phyloP scores from a whole-genome alignment of 768 basidiomycete species.

The Termitomyces sp. region DNA sequence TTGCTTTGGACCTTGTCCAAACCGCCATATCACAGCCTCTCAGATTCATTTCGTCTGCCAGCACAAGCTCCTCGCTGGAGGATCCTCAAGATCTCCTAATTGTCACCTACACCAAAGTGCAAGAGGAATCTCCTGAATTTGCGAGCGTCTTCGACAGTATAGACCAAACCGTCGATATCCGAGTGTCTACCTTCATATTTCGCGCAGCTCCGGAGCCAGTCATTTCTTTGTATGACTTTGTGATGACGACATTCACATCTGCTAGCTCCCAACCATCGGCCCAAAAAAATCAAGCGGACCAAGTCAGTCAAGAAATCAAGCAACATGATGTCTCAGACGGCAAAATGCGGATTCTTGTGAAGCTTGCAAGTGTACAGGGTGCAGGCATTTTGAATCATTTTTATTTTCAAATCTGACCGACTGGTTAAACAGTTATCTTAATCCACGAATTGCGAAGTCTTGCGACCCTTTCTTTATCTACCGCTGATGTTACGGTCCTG shows the following conservation, averaged over 20 bases:
- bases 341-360: slow-evolving; percentile 79
- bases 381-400: slow-evolving; percentile 12
- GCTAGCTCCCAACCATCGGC: not conserved
- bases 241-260: slow-evolving; percentile 86
- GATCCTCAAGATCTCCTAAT: slow-evolving; percentile 67
- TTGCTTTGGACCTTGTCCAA: slow-evolving; percentile 74
- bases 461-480: slow-evolving; percentile 86
- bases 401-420: not conserved
- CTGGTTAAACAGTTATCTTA: slow-evolving; percentile 55
- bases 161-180: slow-evolving; percentile 84
- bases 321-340: slow-evolving; percentile 23
- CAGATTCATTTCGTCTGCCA: slow-evolving; percentile 62
- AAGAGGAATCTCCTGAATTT: slow-evolving; percentile 86
- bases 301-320: not conserved
- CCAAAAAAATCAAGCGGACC: not conserved
- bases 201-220: slow-evolving; percentile 88
- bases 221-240: slow-evolving; percentile 88
- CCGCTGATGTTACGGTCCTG: slow-evolving; percentile 81
- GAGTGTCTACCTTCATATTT: slow-evolving; percentile 88
- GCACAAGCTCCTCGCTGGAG: slow-evolving; percentile 25
- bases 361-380: slow-evolving; percentile 85
- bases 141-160: slow-evolving; percentile 74
- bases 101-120: slow-evolving; percentile 75
- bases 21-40: slow-evolving; percentile 44
- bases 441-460: slow-evolving; percentile 67